A percentile compares a stretch with the other conserved stretches of the same genome.
Evolutionary conservation across 352 stramenopile species (phyloP).

Genomic region (Chrysophaeum taylorii): DNA sequence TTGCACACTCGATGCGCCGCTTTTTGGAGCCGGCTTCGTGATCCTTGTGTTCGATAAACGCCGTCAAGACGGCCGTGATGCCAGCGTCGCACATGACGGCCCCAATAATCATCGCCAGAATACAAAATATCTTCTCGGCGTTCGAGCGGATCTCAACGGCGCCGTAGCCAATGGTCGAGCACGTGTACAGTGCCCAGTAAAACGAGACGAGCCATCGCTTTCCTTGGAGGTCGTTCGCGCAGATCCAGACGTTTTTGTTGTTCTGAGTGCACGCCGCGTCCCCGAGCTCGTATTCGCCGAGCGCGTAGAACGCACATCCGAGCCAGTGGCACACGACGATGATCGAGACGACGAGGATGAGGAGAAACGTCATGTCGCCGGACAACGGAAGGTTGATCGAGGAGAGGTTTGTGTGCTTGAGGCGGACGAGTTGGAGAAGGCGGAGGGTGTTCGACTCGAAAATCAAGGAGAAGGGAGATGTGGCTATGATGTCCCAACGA

Average conservation of each 20-base stretch:
- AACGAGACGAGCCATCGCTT: constrained; percentile 30
- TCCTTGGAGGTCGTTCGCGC: neutral
- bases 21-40: constrained; percentile 40
- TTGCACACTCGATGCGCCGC: constrained; percentile 36
- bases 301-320: constrained; percentile 12
- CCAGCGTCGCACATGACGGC: constrained; percentile 46
- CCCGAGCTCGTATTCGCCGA: constrained; percentile 12
- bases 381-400: constrained; percentile 29
- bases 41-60: constrained; percentile 38
- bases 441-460: constrained; percentile 22
- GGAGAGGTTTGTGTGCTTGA: constrained; percentile 27
- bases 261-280: neutral
- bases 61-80: constrained; percentile 41
- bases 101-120: constrained; percentile 40
- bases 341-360: constrained; percentile 35
- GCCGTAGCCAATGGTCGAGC: constrained; percentile 46
- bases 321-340: constrained; percentile 38
- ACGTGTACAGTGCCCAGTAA: constrained; percentile 43
- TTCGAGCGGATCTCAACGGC: constrained; percentile 36
- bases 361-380: constrained; percentile 21
- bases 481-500: constrained; percentile 22
- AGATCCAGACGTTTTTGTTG: constrained; percentile 4
- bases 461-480: constrained; percentile 29
- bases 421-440: constrained; percentile 34
- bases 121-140: constrained; percentile 36